Evolutionary conservation across 306 rosid species (phyloP), one percentile per base, ranked within the genome.

Genomic region (Prunus mira): DNA sequence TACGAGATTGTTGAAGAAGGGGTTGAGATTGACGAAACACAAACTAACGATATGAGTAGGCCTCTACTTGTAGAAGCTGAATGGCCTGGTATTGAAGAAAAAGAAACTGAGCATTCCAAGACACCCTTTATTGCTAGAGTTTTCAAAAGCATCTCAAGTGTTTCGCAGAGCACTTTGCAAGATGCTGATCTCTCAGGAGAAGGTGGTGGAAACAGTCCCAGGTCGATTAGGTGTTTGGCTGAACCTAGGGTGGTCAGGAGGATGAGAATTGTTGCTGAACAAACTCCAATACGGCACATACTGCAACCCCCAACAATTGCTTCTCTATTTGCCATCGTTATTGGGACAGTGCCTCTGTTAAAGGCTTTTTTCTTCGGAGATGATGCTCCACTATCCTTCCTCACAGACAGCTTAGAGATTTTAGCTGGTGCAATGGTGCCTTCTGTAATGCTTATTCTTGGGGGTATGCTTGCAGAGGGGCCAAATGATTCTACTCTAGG

Each of bases 11-110:
- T 89, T 71, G 97, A 93, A 58, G 97, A 88, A 81, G 90, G 86
- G 12, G 43, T 0, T 69, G 88, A 81, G 47, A 88, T 83, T 15
- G 83, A 75, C 78, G 92, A 87, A 83, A 27, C 69, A 11, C 55
- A 3, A 7, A 1, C 70, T 11, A 84, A 86, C n/a, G 87, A 88
- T 83, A 58, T 83, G 12, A 87, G 98, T 74, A 88, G 90, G 66
- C 93, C 97, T 14, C 87, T 93, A 6, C 96, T 93, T 76, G 92
- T 91, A 6, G 98, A 93, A 86, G 98, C 98, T 38, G 98, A 93
- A 76, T 93, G 98, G 98, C 98, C 97, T 3, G 96, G 93, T n/a
- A 91, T 93, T 52, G 97, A 91, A 82, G 93, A 91, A 66, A 91
- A 91, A 76, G 98, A 84, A 84, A 91, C 97, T 14, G 97, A 87